Conservation (phyloP, 2,329 filamentous ascomycete genomes). For the Pseudocercospora fuligena region DNA sequence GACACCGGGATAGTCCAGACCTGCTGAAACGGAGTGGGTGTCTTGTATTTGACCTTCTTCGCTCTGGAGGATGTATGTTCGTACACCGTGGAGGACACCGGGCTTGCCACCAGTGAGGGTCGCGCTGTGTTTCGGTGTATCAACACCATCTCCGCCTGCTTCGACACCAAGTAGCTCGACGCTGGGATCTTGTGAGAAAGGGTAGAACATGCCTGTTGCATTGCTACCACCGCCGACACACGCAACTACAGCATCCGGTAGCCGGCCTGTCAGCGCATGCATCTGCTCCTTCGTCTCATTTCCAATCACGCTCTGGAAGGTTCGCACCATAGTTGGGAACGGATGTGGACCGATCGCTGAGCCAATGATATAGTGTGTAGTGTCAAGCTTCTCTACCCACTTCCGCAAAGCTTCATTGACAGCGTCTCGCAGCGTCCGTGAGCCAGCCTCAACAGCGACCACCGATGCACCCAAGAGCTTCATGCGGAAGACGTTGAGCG, state of each 20-base stretch:
- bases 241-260: conserved; percentile 94
- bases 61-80: conserved; percentile 94
- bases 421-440: conserved; percentile 65
- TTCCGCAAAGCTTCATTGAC: conserved; percentile 94
- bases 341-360: conserved; percentile 97
- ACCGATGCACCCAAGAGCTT: conserved; percentile 93
- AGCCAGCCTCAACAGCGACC: conserved; percentile 89
- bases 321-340: conserved; percentile 95
- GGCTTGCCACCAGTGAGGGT: conserved; percentile 85
- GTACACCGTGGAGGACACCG: conserved; percentile 92
- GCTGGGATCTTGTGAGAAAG: conserved; percentile 81
- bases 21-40: conserved; percentile 95
- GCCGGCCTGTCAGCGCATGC: conserved; percentile 78
- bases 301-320: conserved; percentile 96
- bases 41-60: conserved; percentile 90
- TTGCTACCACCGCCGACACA: conserved; percentile 97
- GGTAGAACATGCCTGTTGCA: conserved; percentile 97
- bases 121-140: conserved; percentile 83
- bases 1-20: conserved; percentile 95
- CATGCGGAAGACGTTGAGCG: conserved; percentile 98
- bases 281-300: conserved; percentile 94
- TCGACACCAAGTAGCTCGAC: conserved; percentile 94
- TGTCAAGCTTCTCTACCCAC: conserved; percentile 91
- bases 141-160: conserved; percentile 89
- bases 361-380: conserved; percentile 97